These are phyloP conservation scores for Radiomyces spectabilis DNA, from an alignment of 192 early-diverging fungal genomes.

Conservation along the genomic window DNA sequence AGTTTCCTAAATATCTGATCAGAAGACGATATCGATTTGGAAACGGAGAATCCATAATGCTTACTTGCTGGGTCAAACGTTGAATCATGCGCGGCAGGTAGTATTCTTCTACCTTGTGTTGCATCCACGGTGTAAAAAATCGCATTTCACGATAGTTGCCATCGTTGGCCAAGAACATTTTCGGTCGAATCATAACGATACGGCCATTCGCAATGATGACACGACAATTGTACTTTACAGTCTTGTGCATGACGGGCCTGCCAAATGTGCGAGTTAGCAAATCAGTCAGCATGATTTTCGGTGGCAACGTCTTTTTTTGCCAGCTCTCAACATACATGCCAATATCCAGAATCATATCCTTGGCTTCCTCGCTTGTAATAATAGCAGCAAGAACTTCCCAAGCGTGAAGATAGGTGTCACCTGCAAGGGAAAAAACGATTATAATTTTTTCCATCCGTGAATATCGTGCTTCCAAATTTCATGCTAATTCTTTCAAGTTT, in stretches of 20 bases:
- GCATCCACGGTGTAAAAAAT: conserved; percentile 88
- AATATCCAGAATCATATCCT: conserved; percentile 85
- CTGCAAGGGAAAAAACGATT: too few species aligned
- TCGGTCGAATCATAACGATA: conserved; percentile 95
- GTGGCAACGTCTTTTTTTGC: too few species aligned
- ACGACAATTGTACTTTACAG: conserved; percentile 96
- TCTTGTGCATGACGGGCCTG: conserved; percentile 88
- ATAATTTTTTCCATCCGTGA: background rate
- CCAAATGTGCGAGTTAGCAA: too few species aligned
- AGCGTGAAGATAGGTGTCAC: conserved; percentile 89
- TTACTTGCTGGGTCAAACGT: conserved; percentile 69
- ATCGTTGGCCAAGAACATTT: conserved; percentile 92
- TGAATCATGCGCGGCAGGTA: conserved; percentile 76
- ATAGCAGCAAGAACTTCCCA: conserved; percentile 87
- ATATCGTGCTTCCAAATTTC: background rate
- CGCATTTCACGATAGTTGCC: conserved; percentile 96
- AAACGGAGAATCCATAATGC: too few species aligned
- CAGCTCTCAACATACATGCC: conserved; percentile 79
- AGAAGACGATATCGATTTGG: too few species aligned
- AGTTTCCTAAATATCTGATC: conserved; percentile 33
- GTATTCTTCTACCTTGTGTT: conserved; percentile 61
- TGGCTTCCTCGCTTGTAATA: conserved; percentile 50
- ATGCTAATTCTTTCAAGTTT: too few species aligned
- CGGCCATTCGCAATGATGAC: conserved; percentile 71
- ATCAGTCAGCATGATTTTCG: too few species aligned